Conservation (phyloP, 306 rosid species). For the Begonia masoniana region DNA sequence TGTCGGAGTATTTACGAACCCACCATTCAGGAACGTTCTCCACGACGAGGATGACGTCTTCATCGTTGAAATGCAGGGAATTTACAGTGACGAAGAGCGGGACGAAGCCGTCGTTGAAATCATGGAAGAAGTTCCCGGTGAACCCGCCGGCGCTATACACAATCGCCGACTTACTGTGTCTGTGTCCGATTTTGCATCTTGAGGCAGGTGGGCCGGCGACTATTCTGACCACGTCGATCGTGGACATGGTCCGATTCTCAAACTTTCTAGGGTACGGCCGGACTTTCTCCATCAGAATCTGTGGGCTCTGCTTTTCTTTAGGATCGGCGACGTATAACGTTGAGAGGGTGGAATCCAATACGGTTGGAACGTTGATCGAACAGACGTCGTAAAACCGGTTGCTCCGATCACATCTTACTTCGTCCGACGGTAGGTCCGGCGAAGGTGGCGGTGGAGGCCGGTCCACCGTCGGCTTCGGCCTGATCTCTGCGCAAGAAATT, state of each 20-base stretch:
- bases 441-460: too few relatives aligned
- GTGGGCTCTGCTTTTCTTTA: background rate
- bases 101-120: conserved; percentile 34
- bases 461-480: too few relatives aligned
- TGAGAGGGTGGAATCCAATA: conserved; percentile 15
- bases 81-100: conserved; percentile 43
- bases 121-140: conserved; percentile 44
- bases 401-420: conserved; percentile 19
- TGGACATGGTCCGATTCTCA: conserved; percentile 19
- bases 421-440: too few relatives aligned
- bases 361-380: conserved; percentile 18
- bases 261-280: conserved; percentile 38
- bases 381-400: conserved; percentile 23
- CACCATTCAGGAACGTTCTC: conserved; percentile 21
- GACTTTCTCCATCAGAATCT: conserved; percentile 3
- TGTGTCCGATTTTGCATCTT: conserved; percentile 20
- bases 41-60: conserved; percentile 24
- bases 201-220: conserved; percentile 18
- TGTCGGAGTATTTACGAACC: conserved; percentile 24
- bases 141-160: conserved; percentile 43
- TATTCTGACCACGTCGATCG: conserved; percentile 18
- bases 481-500: too few relatives aligned
- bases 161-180: conserved; percentile 28
- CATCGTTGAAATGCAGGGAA: conserved; percentile 9
- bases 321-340: conserved; percentile 16